phyloP scores from a whole-genome alignment of 2,329 filamentous ascomycete genomes.

The Fusarium setosum region DNA sequence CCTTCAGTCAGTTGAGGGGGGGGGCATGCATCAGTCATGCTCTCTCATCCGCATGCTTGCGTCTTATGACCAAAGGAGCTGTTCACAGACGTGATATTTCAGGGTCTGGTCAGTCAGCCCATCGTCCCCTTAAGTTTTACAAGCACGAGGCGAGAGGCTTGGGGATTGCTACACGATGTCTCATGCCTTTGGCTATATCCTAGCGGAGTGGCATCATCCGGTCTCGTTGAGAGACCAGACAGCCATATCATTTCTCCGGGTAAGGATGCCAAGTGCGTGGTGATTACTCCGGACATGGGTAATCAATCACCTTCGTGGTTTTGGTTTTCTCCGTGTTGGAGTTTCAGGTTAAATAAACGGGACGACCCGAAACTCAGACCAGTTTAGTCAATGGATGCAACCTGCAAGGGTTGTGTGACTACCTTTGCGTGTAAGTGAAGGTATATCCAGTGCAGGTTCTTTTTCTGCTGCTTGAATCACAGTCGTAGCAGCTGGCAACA shows the following conservation, averaged over 20 bases:
- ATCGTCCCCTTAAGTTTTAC: no score
- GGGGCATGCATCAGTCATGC: no score
- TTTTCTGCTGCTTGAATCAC: not conserved
- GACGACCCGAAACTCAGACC: constrained; percentile 25
- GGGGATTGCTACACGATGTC: not conserved
- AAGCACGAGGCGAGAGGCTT: not conserved
- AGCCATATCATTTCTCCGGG: constrained; percentile 1
- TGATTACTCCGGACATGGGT: constrained; percentile 26
- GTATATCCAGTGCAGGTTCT: not conserved
- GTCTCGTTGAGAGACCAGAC: constrained; percentile 1
- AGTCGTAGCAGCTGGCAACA: no score
- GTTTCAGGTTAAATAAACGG: constrained; percentile 42
- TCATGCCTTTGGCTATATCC: not conserved
- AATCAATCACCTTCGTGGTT: constrained; percentile 7
- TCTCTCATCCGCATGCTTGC: no score
- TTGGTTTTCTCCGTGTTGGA: constrained; percentile 17
- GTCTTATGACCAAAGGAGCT: no score
- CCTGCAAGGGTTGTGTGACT: not conserved
- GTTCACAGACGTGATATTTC: no score
- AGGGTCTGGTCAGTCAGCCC: no score
- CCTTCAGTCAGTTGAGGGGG: no score
- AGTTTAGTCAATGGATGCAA: not conserved
- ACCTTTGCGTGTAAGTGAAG: not conserved
- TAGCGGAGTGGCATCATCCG: not conserved
- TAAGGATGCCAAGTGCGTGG: constrained; percentile 12